phyloP scores from a whole-genome alignment of 2,329 filamentous ascomycete species.

The Clonostachys solani region DNA sequence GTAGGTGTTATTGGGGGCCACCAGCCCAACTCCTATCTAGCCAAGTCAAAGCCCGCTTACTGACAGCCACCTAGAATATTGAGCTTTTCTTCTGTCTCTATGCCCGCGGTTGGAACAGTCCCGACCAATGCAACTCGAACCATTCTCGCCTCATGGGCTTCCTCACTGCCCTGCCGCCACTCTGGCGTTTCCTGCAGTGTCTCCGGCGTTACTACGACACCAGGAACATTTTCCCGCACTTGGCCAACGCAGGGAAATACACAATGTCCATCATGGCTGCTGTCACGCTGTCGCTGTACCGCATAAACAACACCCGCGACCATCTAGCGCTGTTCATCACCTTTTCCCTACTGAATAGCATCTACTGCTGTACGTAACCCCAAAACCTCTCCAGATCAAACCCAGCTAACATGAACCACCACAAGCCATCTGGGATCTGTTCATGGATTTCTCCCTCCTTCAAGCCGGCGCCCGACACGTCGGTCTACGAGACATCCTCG shows the following conservation, averaged over 20 bases:
- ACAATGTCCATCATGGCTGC: constrained; percentile 77
- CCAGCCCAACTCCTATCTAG: not conserved
- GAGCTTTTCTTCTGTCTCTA: constrained; percentile 95
- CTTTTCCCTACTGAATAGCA: constrained; percentile 74
- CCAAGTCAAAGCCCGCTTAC: not conserved
- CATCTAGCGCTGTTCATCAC: constrained; percentile 71
- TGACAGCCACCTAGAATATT: constrained; percentile 60
- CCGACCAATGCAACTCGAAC: constrained; percentile 76
- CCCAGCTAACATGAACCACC: not conserved
- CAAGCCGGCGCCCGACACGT: constrained; percentile 67
- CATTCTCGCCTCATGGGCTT: constrained; percentile 84
- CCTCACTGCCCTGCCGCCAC: constrained; percentile 74
- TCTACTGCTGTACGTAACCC: constrained; percentile 67
- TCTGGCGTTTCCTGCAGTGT: constrained; percentile 91
- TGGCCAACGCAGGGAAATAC: constrained; percentile 93
- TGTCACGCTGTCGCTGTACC: constrained; percentile 76
- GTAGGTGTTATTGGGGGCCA: constrained; percentile 44
- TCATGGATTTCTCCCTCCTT: constrained; percentile 94
- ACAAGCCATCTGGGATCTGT: constrained; percentile 80
- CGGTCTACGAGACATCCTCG: constrained; percentile 72
- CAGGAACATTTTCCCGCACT: constrained; percentile 81
- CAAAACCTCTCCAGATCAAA: not conserved
- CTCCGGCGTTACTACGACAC: constrained; percentile 87
- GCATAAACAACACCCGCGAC: constrained; percentile 56
- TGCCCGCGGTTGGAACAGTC: constrained; percentile 69